Base-by-base conservation (phyloP, 768 basidiomycete species). In the Coprinopsis cinerea region DNA sequence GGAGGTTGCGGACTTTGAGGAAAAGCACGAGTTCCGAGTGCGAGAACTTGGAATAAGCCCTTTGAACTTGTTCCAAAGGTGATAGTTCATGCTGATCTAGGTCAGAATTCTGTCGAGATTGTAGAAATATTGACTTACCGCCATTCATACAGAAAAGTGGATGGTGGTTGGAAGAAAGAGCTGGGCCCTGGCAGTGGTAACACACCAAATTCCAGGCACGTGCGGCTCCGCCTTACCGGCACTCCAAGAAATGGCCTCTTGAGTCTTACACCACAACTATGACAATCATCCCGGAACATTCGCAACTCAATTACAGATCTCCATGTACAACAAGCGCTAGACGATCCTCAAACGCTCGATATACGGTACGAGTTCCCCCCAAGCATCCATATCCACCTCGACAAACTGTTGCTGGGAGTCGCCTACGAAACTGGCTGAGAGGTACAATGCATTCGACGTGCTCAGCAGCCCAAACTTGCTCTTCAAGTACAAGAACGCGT, bases 11-110 rank as follows among this genome's bases (percentile, higher is more conserved):
- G 36, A 82, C 77, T 67, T 79, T 78, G 66, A 86, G 81, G 64
- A 91, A 91, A 48, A 91, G 76, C 32, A 82, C 65, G 53, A 91
- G 78, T 58, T 91, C 85, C 22, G 79, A 68, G 61, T 75, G 81
- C 20, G 74, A 74, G 56, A 91, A 71, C 55, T 78, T 79, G 59
- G 76, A 70, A 63, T 91, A 91, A 9, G 88, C 88, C 60, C 71
- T 74, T 57, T 76, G 74, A 49, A 89, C 79, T 59, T 82, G 68
- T 46, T 66, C 64, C 53, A 75, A 59, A 11, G 69, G 68, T 52
- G 65, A 67, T 18, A 53, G 53, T 56, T 65, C 63, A 57, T 65
- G 59, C 66, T 72, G 51, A 54, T 47, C 30, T 49, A 18, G 27
- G 50, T 53, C 58, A 53, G 51, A 53, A n/a, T 25, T 15, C 43